phyloP scores from a whole-genome alignment of 106 monocot genomes.

The Dendrobium officinale region DNA sequence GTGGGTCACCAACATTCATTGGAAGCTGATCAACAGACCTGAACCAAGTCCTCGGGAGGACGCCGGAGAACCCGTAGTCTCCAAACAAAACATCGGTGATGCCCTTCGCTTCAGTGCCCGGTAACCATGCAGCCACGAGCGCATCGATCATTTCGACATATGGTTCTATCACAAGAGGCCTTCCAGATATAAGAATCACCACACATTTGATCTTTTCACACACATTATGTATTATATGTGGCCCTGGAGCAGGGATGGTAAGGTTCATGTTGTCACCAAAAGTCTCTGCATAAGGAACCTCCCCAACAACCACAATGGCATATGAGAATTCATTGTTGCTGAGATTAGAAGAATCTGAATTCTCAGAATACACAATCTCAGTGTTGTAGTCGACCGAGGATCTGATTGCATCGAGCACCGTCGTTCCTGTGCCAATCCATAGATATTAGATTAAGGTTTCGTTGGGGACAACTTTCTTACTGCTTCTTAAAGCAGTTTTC shows the following conservation, averaged over 20 bases:
- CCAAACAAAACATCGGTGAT: conserved; percentile 48
- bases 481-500: too few species aligned
- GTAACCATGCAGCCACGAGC: conserved; percentile 53
- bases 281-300: conserved; percentile 49
- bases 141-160: conserved; percentile 39
- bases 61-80: conserved; percentile 48
- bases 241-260: conserved; percentile 33
- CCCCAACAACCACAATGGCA: conserved; percentile 49
- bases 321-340: conserved; percentile 32
- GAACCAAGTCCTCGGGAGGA: conserved; percentile 47
- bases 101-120: conserved; percentile 45
- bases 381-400: conserved; percentile 36
- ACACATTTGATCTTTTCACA: conserved; percentile 31
- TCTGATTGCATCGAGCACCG: conserved; percentile 42
- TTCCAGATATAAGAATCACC: conserved; percentile 34
- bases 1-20: conserved; percentile 40
- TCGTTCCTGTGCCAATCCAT: conserved; percentile 28
- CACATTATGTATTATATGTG: conserved; percentile 33
- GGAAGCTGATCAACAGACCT: conserved; percentile 49
- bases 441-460: too few species aligned
- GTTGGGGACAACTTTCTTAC: too few species aligned
- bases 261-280: conserved; percentile 47
- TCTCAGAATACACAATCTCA: conserved; percentile 35
- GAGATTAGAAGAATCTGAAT: conserved; percentile 24
- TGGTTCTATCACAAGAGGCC: conserved; percentile 48